Conservation (phyloP, 1,139 yeast genomes). For the Sugiyamaella paludigena region DNA sequence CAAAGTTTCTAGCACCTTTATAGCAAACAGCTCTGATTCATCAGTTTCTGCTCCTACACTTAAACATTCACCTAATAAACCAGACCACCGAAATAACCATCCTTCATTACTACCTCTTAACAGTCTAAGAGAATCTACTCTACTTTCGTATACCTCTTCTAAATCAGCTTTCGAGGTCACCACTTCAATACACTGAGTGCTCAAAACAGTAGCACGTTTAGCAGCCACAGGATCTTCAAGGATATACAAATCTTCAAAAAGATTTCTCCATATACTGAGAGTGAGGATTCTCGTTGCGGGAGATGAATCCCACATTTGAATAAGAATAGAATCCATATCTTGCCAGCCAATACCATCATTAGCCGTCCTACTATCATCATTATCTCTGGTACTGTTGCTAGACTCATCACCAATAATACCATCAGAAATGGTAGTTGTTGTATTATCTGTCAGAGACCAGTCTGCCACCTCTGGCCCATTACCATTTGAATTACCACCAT, state of each 20-base stretch:
- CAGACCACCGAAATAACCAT: constrained; percentile 82
- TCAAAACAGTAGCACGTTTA: constrained; percentile 71
- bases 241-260: constrained; percentile 91
- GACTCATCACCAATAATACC: background rate
- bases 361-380: constrained; percentile 12
- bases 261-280: constrained; percentile 71
- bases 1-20: constrained; percentile 73
- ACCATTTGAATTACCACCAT: constrained; percentile 4
- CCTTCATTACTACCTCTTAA: constrained; percentile 62
- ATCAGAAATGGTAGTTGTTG: background rate
- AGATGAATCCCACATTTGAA: constrained; percentile 68
- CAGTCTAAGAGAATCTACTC: constrained; percentile 43
- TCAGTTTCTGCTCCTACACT: constrained; percentile 32
- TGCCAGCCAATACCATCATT: constrained; percentile 68
- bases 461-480: too few species aligned
- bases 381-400: background rate
- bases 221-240: constrained; percentile 90
- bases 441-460: too few species aligned
- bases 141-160: constrained; percentile 66
- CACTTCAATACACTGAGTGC: constrained; percentile 79
- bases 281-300: constrained; percentile 68
- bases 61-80: constrained; percentile 52
- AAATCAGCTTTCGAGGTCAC: constrained; percentile 67
- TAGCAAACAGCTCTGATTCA: constrained; percentile 48
- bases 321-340: constrained; percentile 77